Evolutionary conservation across 1,284 basidiomycete species (phyloP).

Genomic region (Trichosporon faecale): DNA sequence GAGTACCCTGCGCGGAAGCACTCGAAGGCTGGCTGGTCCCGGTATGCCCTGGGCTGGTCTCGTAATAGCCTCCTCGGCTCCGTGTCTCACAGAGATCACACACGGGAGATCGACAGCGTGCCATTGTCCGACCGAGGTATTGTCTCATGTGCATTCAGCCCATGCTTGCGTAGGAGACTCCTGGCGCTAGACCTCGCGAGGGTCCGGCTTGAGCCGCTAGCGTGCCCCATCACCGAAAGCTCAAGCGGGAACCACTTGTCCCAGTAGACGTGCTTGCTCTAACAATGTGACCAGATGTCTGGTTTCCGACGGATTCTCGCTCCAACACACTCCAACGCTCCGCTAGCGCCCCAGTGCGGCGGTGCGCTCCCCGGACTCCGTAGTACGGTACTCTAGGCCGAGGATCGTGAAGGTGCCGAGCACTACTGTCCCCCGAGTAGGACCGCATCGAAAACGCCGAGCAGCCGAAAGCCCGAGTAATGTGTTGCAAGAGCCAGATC

Average conservation of each 20-base stretch:
- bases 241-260: background rate
- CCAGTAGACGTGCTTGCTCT: background rate
- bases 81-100: conserved; percentile 2
- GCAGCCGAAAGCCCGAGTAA: background rate
- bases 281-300: background rate
- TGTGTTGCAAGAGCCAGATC: background rate
- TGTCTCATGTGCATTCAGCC: background rate
- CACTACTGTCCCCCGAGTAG: background rate
- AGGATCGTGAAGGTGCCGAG: background rate
- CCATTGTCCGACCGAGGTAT: background rate
- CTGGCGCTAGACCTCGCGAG: background rate
- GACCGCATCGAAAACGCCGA: background rate
- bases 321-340: background rate
- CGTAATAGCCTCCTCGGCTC: background rate
- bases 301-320: background rate
- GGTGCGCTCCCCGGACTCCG: background rate
- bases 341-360: background rate
- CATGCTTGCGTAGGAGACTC: background rate
- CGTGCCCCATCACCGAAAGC: background rate
- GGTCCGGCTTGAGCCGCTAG: background rate
- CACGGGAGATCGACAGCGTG: conserved; percentile 6
- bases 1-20: background rate
- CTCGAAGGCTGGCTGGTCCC: no score
- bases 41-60: background rate
- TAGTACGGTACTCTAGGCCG: background rate